Evolutionary conservation across 2,329 filamentous ascomycete species (phyloP), one percentile per base, ranked within the genome.

Genomic region (Bipolaris cookei): DNA sequence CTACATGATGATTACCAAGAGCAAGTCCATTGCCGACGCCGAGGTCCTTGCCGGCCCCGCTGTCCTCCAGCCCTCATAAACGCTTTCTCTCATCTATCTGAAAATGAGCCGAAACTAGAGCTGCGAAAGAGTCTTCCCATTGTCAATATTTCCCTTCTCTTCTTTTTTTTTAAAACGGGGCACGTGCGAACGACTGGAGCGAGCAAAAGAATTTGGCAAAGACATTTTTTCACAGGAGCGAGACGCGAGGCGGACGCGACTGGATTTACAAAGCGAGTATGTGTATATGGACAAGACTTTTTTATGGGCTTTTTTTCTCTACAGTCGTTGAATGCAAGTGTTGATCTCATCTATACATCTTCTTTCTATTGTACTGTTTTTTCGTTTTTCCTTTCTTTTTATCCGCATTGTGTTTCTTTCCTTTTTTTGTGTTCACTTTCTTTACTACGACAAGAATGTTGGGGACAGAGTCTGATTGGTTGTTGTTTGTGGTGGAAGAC

Each of bases 1-100:
- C 47, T 91, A 90, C 76, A 82, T 91, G 68, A 86, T 86, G 67
- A 80, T 91, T 64, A 85, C 88, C 53, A 89, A 76, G 68, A 66
- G 68, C 25, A 48, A 76, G 62, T 72, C 73, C 13, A 53, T 73
- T 20, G 62, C 62, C 50, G 75, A 77, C 47, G 61, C 64, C 37
- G 86, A 88, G 65, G 86, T 87, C 45, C 78, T 90, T 63, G 88
- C 88, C 65, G 89, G 74, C 13, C 74, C 74, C 28, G 74, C 73
- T 21, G 73, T 76, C 59, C 70, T 76, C 66, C 71, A 74, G 68
- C 72, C 72, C 59, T 76, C 74, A 65, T 76, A 74, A 60, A 66
- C 44, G 48, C 25, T 28, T 28, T 37, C 46, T 51, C 23, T 18
- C 20, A 14, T 49, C 20, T 47, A 11, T 10, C 23, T 1, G 16